Percentiles rank a stretch among this genome's conserved stretches.
Evolutionary conservation across 1,284 basidiomycete species (phyloP).

Genomic region (Sporisorium graminicola): DNA sequence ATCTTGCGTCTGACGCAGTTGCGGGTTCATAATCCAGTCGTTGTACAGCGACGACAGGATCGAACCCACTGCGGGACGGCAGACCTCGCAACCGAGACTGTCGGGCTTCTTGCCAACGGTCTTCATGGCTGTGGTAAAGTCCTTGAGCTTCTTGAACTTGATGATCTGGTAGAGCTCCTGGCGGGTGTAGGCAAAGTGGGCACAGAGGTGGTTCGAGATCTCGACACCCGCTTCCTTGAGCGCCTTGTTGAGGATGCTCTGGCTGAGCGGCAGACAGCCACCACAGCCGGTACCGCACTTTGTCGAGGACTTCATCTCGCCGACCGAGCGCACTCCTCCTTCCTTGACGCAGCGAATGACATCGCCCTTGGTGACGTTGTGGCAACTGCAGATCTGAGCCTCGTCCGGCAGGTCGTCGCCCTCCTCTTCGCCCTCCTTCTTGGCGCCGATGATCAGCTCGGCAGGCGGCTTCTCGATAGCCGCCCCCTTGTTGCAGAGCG

Average conservation of each 20-base stretch:
- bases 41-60: constrained; percentile 80
- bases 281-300: constrained; percentile 81
- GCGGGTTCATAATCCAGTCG: constrained; percentile 77
- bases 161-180: constrained; percentile 79
- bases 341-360: constrained; percentile 75
- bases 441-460: constrained; percentile 78
- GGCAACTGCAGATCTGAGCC: constrained; percentile 79
- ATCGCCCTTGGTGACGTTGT: constrained; percentile 78
- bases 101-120: constrained; percentile 73
- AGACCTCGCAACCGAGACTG: constrained; percentile 79
- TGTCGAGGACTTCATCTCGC: constrained; percentile 77
- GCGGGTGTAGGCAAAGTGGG: constrained; percentile 79
- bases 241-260: constrained; percentile 76
- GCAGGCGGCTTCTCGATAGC: constrained; percentile 77
- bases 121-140: constrained; percentile 75
- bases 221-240: constrained; percentile 79
- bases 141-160: constrained; percentile 77
- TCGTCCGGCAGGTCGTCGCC: constrained; percentile 80
- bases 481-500: constrained; percentile 82
- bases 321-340: constrained; percentile 74
- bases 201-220: constrained; percentile 77
- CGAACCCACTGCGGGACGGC: constrained; percentile 79
- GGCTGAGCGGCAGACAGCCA: constrained; percentile 77
- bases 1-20: constrained; percentile 80
- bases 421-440: constrained; percentile 74